These are phyloP conservation scores for Prunus salicina DNA, from an alignment of 306 rosid species.

Conservation along the genomic window DNA sequence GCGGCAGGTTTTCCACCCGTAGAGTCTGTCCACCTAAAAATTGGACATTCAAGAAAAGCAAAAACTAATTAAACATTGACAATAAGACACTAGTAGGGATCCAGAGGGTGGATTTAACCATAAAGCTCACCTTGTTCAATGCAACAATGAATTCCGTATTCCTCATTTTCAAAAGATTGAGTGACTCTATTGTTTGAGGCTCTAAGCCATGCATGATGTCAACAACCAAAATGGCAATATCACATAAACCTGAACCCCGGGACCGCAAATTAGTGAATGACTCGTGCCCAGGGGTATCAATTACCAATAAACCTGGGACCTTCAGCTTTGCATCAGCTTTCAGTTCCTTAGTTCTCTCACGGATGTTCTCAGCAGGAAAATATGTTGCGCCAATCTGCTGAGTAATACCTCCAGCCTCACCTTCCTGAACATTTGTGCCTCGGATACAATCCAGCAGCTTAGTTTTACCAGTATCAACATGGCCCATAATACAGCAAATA, in stretches of 20 bases:
- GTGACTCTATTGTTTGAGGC: constrained; percentile 92
- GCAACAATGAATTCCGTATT: constrained; percentile 92
- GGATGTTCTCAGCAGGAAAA: constrained; percentile 90
- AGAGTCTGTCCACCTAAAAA: constrained; percentile 83
- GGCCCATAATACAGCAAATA: constrained; percentile 99
- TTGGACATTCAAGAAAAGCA: constrained; percentile 13
- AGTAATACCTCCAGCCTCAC: constrained; percentile 98
- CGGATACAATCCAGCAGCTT: constrained; percentile 91
- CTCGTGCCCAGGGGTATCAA: constrained; percentile 98
- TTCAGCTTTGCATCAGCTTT: constrained; percentile 94
- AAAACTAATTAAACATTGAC: constrained; percentile 5
- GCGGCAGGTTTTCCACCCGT: constrained; percentile 79
- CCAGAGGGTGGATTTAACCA: background rate
- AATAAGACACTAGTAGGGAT: background rate
- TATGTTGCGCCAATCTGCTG: constrained; percentile 98
- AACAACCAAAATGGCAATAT: constrained; percentile 93
- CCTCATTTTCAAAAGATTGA: constrained; percentile 89
- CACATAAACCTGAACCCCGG: constrained; percentile 94
- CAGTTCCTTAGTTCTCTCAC: constrained; percentile 89
- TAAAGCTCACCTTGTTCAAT: constrained; percentile 66
- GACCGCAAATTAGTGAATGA: constrained; percentile 86
- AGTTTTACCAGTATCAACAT: constrained; percentile 96
- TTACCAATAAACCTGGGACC: constrained; percentile 88
- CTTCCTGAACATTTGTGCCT: constrained; percentile 96
- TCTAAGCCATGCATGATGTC: constrained; percentile 98